Evolutionary conservation across 2,329 filamentous ascomycete species (phyloP).

Genomic region (Claviceps digitariae): DNA sequence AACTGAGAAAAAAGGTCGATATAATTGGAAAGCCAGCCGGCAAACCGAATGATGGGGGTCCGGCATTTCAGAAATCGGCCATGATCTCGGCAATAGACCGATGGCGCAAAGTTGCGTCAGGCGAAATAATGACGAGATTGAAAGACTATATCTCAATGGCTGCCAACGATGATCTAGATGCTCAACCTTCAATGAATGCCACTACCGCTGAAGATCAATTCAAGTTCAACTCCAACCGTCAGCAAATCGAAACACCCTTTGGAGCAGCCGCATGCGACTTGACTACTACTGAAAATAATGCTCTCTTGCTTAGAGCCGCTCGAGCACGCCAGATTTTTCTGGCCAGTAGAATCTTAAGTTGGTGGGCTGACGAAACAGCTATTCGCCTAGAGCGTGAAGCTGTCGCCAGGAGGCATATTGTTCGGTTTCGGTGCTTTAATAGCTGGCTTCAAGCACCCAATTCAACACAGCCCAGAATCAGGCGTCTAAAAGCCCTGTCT

Average conservation of each 20-base stretch:
- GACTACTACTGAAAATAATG: conserved; percentile 7
- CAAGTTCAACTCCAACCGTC: not conserved
- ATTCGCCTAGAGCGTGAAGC: conserved; percentile 54
- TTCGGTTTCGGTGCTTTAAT: conserved; percentile 38
- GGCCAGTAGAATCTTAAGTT: conserved; percentile 23
- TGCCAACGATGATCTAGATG: not conserved
- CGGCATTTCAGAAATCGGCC: not conserved
- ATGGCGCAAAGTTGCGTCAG: conserved; percentile 8
- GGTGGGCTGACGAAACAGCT: conserved; percentile 51
- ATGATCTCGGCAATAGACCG: conserved; percentile 10
- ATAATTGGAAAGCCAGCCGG: not conserved
- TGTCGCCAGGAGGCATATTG: conserved; percentile 54
- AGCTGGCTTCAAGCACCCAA: conserved; percentile 22
- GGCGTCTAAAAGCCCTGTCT: conserved; percentile 17
- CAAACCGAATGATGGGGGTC: not conserved
- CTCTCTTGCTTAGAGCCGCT: conserved; percentile 36
- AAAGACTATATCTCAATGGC: not conserved
- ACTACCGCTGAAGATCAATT: not conserved
- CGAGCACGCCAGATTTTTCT: conserved; percentile 54
- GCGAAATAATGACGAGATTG: not conserved
- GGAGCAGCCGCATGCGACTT: not conserved
- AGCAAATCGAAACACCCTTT: not conserved
- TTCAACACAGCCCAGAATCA: conserved; percentile 15
- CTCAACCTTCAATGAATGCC: not conserved
- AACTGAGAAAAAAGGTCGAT: not conserved